Evolutionary conservation across 1,284 basidiomycete genomes (phyloP).

Genomic region (Puccinia coronata): DNA sequence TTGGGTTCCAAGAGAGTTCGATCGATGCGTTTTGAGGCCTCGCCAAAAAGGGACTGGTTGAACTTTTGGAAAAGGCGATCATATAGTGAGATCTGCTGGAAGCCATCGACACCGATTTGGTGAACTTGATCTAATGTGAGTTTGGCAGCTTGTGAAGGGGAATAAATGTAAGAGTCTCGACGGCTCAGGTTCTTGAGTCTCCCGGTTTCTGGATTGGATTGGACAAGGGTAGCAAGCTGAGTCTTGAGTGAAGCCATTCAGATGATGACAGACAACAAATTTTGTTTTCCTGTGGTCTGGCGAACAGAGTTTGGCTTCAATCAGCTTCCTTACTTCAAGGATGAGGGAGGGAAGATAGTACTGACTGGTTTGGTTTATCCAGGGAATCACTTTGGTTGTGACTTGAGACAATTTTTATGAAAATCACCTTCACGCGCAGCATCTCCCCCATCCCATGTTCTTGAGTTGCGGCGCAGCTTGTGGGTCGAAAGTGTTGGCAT

Average conservation of each 20-base stretch:
- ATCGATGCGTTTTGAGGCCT: conserved; percentile 74
- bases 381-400: no score
- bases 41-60: conserved; percentile 78
- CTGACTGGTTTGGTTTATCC: no score
- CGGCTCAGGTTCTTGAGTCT: conserved; percentile 27
- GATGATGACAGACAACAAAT: no score
- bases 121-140: conserved; percentile 86
- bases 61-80: conserved; percentile 63
- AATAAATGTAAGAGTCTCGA: conserved; percentile 74
- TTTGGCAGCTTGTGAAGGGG: conserved; percentile 72
- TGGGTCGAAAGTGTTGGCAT: neutral
- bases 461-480: neutral
- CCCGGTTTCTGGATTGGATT: conserved; percentile 34
- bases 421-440: no score
- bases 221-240: conserved; percentile 39
- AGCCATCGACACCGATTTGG: conserved; percentile 77
- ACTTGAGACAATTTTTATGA: no score
- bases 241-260: conserved; percentile 37
- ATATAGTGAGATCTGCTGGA: conserved; percentile 69
- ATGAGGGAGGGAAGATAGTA: no score
- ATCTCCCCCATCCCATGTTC: no score
- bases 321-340: no score
- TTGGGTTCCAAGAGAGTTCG: conserved; percentile 74
- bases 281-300: no score
- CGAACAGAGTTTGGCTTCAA: no score